These are phyloP conservation scores for Euclidium syriacum DNA, from an alignment of 345 rosid species.

Conservation along the genomic window DNA sequence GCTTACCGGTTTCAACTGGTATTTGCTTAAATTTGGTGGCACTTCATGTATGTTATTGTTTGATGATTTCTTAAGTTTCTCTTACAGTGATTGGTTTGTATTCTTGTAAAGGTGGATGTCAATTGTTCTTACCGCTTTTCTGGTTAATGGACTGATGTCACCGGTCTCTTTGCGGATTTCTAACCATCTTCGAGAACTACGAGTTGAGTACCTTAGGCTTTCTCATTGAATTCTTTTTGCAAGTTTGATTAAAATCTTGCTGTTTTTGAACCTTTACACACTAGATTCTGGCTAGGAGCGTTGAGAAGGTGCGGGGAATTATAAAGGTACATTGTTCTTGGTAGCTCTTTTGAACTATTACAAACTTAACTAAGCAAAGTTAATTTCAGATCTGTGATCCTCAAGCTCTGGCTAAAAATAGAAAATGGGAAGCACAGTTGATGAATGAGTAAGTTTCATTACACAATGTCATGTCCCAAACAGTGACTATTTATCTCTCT, in stretches of 20 bases:
- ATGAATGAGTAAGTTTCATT: background rate
- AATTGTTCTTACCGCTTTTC: constrained; percentile 25
- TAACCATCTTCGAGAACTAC: constrained; percentile 8
- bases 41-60: background rate
- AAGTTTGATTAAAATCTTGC: too few relatives aligned
- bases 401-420: background rate
- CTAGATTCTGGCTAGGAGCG: too few relatives aligned
- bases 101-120: constrained; percentile 28
- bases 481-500: background rate
- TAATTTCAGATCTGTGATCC: background rate
- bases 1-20: constrained; percentile 45
- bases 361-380: background rate
- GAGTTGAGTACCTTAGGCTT: background rate
- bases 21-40: too few relatives aligned
- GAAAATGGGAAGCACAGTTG: background rate
- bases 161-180: constrained; percentile 25
- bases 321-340: background rate
- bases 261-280: too few relatives aligned
- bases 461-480: background rate
- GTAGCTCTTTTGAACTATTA: background rate
- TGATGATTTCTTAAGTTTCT: background rate
- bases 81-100: background rate
- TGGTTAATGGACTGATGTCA: constrained; percentile 19
- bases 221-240: background rate
- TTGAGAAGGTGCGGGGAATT: too few relatives aligned